These are phyloP conservation scores for Penicillium parvum DNA, from an alignment of 495 filamentous ascomycete species.

Conservation along the genomic window DNA sequence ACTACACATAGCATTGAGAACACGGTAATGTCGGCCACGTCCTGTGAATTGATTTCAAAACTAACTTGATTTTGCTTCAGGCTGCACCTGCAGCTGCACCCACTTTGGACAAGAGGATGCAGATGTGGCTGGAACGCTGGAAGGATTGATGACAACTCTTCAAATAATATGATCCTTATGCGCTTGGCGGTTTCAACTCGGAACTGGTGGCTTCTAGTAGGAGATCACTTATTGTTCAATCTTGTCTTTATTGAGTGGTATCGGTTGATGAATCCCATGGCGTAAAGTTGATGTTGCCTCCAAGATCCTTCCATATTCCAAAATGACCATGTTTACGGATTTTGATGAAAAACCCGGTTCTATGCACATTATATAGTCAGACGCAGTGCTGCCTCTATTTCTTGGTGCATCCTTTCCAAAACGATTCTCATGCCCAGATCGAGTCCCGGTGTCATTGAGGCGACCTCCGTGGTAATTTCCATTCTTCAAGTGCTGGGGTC, in stretches of 20 bases:
- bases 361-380: too few species aligned
- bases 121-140: constrained; percentile 32
- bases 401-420: too few species aligned
- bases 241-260: background rate
- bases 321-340: too few species aligned
- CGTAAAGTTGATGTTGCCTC: too few species aligned
- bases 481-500: constrained; percentile 34
- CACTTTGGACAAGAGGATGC: constrained; percentile 30
- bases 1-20: constrained; percentile 56
- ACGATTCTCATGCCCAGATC: too few species aligned
- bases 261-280: background rate
- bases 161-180: background rate
- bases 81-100: constrained; percentile 34
- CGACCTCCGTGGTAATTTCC: constrained; percentile 12
- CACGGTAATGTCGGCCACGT: constrained; percentile 47
- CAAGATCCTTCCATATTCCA: too few species aligned
- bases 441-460: background rate
- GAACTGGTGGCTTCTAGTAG: background rate
- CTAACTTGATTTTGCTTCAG: constrained; percentile 14
- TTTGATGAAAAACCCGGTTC: too few species aligned
- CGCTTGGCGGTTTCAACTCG: background rate
- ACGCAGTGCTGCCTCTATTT: too few species aligned
- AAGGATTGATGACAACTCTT: constrained; percentile 20
- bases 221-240: background rate
- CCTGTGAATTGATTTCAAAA: background rate